Conservation (phyloP, 2,329 filamentous ascomycete genomes). For the Paraphoma sp. region DNA sequence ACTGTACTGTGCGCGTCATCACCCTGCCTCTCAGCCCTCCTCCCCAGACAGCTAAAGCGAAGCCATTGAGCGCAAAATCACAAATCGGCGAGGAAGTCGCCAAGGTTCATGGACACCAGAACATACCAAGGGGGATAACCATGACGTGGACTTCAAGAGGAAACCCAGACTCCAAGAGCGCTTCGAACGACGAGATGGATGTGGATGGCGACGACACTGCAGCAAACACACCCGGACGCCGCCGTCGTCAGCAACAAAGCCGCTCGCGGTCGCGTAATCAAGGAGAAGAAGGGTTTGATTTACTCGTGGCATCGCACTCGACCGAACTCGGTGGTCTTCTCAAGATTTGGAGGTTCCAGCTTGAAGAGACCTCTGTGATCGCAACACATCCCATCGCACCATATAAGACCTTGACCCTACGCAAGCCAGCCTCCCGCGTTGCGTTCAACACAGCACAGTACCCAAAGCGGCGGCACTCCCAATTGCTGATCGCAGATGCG, state of each 20-base stretch:
- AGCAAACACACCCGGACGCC: constrained; percentile 20
- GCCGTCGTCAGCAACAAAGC: constrained; percentile 27
- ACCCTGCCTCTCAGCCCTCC: constrained; percentile 63
- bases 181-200: constrained; percentile 43
- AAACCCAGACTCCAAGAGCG: constrained; percentile 24
- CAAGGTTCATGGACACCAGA: constrained; percentile 59
- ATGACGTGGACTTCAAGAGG: constrained; percentile 58
- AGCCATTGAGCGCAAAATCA: constrained; percentile 25
- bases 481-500: constrained; percentile 61
- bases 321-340: constrained; percentile 48
- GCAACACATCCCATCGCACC: constrained; percentile 49
- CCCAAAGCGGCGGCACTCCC: constrained; percentile 60
- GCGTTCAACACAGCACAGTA: constrained; percentile 62
- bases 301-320: constrained; percentile 52
- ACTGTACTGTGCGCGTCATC: constrained; percentile 63
- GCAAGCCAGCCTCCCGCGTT: constrained; percentile 58
- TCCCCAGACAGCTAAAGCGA: constrained; percentile 46
- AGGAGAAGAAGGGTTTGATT: constrained; percentile 43
- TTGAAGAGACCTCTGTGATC: constrained; percentile 45
- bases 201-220: constrained; percentile 38
- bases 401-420: constrained; percentile 56
- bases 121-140: constrained; percentile 58
- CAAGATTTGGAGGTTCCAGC: constrained; percentile 50
- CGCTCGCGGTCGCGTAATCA: constrained; percentile 27
- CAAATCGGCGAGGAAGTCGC: constrained; percentile 55